Percentiles rank a stretch among this genome's conserved stretches.
These are phyloP conservation scores for Aspergillus hiratsukae DNA, from an alignment of 2,329 filamentous ascomycete species.

Conservation along the genomic window DNA sequence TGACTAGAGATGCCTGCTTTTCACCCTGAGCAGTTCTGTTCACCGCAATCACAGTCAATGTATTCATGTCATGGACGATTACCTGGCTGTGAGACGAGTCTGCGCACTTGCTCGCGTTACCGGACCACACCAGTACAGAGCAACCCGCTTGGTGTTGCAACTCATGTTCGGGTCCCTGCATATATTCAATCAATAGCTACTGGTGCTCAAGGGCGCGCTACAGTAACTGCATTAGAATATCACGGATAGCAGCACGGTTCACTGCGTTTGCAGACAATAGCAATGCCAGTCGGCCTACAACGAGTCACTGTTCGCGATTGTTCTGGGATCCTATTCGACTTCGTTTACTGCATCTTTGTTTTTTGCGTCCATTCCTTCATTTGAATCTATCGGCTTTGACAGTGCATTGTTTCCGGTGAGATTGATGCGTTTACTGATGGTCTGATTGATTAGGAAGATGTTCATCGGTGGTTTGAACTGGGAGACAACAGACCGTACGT, in stretches of 20 bases:
- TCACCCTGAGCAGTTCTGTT: constrained; percentile 2
- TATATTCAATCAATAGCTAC: background rate
- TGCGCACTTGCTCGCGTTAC: background rate
- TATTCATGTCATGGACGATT: constrained; percentile 10
- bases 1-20: constrained; percentile 16
- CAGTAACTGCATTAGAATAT: background rate
- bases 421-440: constrained; percentile 27
- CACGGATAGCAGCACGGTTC: background rate
- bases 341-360: background rate
- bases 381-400: background rate
- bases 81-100: background rate
- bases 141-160: background rate
- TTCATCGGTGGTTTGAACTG: constrained; percentile 98
- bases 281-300: background rate
- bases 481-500: constrained; percentile 97
- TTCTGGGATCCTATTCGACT: background rate
- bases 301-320: background rate
- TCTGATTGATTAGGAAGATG: constrained; percentile 73
- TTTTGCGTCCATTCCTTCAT: background rate
- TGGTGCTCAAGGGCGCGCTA: background rate
- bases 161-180: background rate
- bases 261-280: background rate
- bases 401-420: background rate
- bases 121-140: background rate
- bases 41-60: constrained; percentile 7